These are phyloP conservation scores for Saposhnikovia divaricata DNA, from an alignment of 129 eudicot species.

Conservation along the genomic window DNA sequence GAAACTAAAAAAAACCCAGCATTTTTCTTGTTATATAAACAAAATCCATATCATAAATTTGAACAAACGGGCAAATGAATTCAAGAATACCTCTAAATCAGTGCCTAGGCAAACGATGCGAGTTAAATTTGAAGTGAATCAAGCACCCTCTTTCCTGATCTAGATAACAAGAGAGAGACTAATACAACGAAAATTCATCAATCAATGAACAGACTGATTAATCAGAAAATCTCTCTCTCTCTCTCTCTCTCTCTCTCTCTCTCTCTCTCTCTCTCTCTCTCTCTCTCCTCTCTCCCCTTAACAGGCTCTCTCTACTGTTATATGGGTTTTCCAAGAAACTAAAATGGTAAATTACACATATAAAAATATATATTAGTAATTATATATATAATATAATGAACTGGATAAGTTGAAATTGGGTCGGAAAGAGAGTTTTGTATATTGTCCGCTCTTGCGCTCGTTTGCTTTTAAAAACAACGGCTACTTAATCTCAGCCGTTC, in stretches of 20 bases:
- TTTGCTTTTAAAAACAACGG: conserved; percentile 55
- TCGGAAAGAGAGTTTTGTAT: conserved; percentile 43
- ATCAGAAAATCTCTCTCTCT: not conserved
- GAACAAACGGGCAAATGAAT: not conserved
- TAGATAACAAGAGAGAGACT: conserved; percentile 24
- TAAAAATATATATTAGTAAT: not conserved
- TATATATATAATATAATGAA: conserved; percentile 4
- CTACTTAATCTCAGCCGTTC: conserved; percentile 54
- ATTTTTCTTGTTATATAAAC: not conserved
- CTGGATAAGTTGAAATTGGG: conserved; percentile 25
- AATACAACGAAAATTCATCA: not conserved
- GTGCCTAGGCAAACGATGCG: not conserved
- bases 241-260: not conserved
- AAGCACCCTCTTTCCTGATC: not conserved
- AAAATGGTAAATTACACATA: not conserved
- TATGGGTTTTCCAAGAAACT: not conserved
- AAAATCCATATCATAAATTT: conserved; percentile 5
- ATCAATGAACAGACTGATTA: conserved; percentile 24
- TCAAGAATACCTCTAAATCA: conserved; percentile 4
- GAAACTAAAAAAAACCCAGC: not conserved
- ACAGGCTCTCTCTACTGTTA: not conserved
- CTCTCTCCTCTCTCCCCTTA: conserved; percentile 5
- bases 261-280: conserved; percentile 15
- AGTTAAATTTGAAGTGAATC: not conserved
- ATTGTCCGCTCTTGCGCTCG: conserved; percentile 34